Evolutionary conservation across 2,329 filamentous ascomycete genomes (phyloP).

Genomic region (Pseudofabraea citricarpa): DNA sequence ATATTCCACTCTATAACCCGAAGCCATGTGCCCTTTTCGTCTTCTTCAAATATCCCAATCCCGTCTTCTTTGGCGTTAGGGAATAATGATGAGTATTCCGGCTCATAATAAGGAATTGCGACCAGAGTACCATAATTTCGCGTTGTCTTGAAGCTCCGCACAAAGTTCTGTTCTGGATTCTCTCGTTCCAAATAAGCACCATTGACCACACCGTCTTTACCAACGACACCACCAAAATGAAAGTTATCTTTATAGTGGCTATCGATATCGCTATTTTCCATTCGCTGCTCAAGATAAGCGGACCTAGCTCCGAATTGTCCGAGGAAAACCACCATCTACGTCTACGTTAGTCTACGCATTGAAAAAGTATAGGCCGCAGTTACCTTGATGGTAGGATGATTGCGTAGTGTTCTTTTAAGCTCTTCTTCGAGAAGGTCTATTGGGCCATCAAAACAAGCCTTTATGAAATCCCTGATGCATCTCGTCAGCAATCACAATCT

Average conservation of each 20-base stretch:
- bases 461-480: slow-evolving; percentile 4
- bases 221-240: background rate
- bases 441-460: slow-evolving; percentile 5
- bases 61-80: background rate
- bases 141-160: background rate
- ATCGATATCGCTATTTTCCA: slow-evolving; percentile 5
- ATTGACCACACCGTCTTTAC: background rate
- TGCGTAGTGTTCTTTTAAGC: background rate
- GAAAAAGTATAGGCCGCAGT: background rate
- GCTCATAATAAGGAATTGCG: background rate
- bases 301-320: slow-evolving; percentile 12
- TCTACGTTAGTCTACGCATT: background rate
- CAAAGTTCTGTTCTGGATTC: background rate
- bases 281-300: slow-evolving; percentile 8
- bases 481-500: background rate
- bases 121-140: background rate
- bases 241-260: slow-evolving; percentile 1
- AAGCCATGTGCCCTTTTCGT: background rate
- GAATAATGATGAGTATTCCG: background rate
- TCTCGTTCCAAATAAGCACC: background rate
- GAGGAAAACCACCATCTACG: slow-evolving; percentile 8
- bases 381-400: background rate
- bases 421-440: slow-evolving; percentile 2
- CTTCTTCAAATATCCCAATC: background rate
- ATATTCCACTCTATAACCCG: background rate